Base-by-base conservation (phyloP, 129 eudicot species). In the Apium graveolens region DNA sequence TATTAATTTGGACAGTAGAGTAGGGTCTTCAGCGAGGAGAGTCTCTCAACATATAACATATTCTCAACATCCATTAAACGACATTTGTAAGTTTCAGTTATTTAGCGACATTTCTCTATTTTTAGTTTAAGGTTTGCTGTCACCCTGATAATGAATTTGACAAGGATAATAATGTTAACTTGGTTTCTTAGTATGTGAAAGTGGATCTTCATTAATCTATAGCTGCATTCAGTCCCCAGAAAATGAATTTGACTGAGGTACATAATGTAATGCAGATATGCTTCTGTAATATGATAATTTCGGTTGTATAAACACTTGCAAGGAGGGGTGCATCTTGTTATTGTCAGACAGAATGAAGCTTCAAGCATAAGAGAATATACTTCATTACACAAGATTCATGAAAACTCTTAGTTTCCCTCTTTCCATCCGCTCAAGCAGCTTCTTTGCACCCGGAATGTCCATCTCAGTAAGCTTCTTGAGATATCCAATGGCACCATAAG, bases 401-500 rank as follows among this genome's bases (percentile, higher is more conserved):
- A 60, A 27, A 27, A 44, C 62, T 62, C 87, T 88, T 82, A 96
- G 76, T 37, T 86, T 96, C 78, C 99, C 97, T 85, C 97, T 86
- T 79, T 96, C 99, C 76, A 96, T 77, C 14, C 91, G 85, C 78
- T 90, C 99, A 27, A 96, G 91, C 78, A 96, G 77, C 88, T 96
- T 96, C 73, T 82, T 89, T 1, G 91, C 91, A 16, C 97, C 99
- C 0, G 92, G 87, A 41, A 92, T 73, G 68, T 96, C 99, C 79
- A 85, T 85, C 78, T 96, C 97, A 0, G 74, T 78, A n/a, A 96
- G 87, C 86, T 96, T 96, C 89, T 96, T 96, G 71, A 96, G 88
- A 80, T 96, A 96, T 68, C 99, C 99, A 46, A 92, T 94, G 7
- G 98, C 98, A 26, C 98, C 98, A 26, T 92, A 92, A 10, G 99